Percentiles rank a stretch among this genome's conserved stretches.
Evolutionary conservation across 2,329 filamentous ascomycete species (phyloP).

Genomic region (Pyricularia sp.): DNA sequence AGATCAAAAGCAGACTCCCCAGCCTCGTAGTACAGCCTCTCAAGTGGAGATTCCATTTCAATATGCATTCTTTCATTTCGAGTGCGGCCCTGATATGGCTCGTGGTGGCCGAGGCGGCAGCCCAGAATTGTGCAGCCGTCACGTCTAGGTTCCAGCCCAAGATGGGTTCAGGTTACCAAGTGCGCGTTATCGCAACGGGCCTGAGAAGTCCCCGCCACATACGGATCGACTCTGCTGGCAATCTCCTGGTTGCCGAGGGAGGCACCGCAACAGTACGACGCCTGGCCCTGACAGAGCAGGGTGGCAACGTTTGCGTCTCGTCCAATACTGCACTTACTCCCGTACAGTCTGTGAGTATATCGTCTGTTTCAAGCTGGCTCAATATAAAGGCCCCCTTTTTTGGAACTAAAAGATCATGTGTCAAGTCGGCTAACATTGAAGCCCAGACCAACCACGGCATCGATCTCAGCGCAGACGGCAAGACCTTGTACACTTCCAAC

Average conservation of each 20-base stretch:
- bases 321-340: constrained; percentile 21
- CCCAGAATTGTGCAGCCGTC: constrained; percentile 10
- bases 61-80: not conserved
- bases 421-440: not conserved
- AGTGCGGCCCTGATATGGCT: constrained; percentile 5
- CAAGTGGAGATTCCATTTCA: not conserved
- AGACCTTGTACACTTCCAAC: constrained; percentile 41
- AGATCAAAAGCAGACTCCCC: not conserved
- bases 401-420: not conserved
- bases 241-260: constrained; percentile 5
- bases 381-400: constrained; percentile 8
- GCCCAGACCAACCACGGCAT: constrained; percentile 34
- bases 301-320: constrained; percentile 25
- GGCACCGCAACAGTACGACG: constrained; percentile 20
- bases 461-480: constrained; percentile 33
- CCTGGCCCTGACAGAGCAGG: constrained; percentile 28
- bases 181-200: constrained; percentile 11
- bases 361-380: not conserved
- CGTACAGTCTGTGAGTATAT: constrained; percentile 6
- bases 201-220: constrained; percentile 12
- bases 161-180: constrained; percentile 12
- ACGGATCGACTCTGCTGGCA: constrained; percentile 1
- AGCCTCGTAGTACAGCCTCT: not conserved
- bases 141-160: constrained; percentile 11
- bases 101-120: constrained; percentile 3